These are phyloP conservation scores for Tetracladium maxilliforme DNA, from an alignment of 2,329 filamentous ascomycete species.

Conservation along the genomic window DNA sequence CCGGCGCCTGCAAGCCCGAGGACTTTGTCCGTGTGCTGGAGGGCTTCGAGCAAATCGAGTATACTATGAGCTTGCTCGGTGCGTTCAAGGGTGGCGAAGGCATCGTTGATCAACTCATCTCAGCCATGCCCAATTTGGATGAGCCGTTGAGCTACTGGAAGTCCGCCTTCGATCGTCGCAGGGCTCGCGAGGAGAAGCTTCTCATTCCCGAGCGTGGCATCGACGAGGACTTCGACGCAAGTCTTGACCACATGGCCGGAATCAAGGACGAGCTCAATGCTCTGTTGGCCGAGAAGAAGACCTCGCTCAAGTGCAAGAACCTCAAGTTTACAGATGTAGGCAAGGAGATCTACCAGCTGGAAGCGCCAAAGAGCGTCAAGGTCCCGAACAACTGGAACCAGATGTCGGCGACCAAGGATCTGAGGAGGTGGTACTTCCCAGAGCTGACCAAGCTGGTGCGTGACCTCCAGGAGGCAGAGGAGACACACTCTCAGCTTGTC, in stretches of 20 bases:
- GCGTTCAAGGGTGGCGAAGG: slow-evolving; percentile 65
- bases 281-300: slow-evolving; percentile 56
- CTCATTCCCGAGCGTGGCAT: slow-evolving; percentile 77
- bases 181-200: slow-evolving; percentile 65
- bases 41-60: slow-evolving; percentile 95
- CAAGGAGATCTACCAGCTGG: slow-evolving; percentile 94
- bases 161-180: slow-evolving; percentile 72
- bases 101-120: slow-evolving; percentile 70
- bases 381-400: slow-evolving; percentile 83
- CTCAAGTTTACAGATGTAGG: slow-evolving; percentile 74
- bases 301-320: slow-evolving; percentile 57
- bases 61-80: slow-evolving; percentile 70
- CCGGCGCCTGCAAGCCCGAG: slow-evolving; percentile 74
- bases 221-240: slow-evolving; percentile 83
- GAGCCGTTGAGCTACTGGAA: slow-evolving; percentile 73
- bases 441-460: slow-evolving; percentile 73
- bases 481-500: slow-evolving; percentile 81
- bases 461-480: slow-evolving; percentile 82
- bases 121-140: slow-evolving; percentile 72
- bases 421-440: slow-evolving; percentile 88
- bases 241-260: slow-evolving; percentile 59
- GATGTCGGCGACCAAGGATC: slow-evolving; percentile 83
- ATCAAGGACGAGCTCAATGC: slow-evolving; percentile 60
- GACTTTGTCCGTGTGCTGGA: slow-evolving; percentile 91
- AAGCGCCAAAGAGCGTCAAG: slow-evolving; percentile 73